Conservation (phyloP, 2,329 filamentous ascomycete genomes). For the Neonectria coccinea region DNA sequence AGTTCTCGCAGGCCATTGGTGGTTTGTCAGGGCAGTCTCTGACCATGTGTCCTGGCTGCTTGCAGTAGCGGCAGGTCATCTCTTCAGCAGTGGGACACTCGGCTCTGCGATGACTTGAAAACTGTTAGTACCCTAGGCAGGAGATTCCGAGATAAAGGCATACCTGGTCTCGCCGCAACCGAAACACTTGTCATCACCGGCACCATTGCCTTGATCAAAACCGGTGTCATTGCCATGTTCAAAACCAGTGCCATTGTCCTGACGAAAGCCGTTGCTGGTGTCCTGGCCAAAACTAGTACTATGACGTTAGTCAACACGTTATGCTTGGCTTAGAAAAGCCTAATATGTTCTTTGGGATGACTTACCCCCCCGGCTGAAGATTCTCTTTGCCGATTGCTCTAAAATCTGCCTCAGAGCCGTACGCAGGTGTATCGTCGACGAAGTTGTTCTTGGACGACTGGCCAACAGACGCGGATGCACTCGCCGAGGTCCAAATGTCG, state of each 20-base stretch:
- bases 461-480: neutral
- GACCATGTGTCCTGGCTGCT: slow-evolving; percentile 64
- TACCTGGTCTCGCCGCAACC: slow-evolving; percentile 54
- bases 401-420: neutral
- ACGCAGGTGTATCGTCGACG: neutral
- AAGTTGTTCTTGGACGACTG: neutral
- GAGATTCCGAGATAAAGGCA: slow-evolving; percentile 1
- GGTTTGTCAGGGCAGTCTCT: slow-evolving; percentile 73
- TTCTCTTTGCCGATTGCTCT: neutral
- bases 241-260: slow-evolving; percentile 16
- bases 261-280: slow-evolving; percentile 11
- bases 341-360: neutral
- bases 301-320: neutral
- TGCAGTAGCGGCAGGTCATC: slow-evolving; percentile 59
- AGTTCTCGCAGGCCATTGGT: slow-evolving; percentile 69
- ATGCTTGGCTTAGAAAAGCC: too few species aligned
- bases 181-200: slow-evolving; percentile 50
- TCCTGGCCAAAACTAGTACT: slow-evolving; percentile 18
- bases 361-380: slow-evolving; percentile 10
- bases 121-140: slow-evolving; percentile 23
- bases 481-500: slow-evolving; percentile 15
- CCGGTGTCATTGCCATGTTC: slow-evolving; percentile 14
- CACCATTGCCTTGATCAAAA: slow-evolving; percentile 4
- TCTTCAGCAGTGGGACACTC: slow-evolving; percentile 52
- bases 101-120: slow-evolving; percentile 46